phyloP scores from a whole-genome alignment of 257 asterid genomes.

The Solanum pimpinellifolium region DNA sequence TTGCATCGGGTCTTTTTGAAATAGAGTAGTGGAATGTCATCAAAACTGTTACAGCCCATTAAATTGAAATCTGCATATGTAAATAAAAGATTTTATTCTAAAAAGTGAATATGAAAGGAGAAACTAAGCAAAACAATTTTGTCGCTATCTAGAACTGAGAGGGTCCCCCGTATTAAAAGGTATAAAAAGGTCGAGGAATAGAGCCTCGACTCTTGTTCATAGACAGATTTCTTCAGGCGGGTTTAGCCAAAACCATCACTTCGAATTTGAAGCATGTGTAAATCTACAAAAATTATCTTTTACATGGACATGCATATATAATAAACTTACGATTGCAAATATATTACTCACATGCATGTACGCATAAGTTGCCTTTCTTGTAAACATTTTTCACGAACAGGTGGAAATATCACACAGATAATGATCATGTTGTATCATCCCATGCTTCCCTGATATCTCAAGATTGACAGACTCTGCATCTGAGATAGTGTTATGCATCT shows the following conservation, averaged over 20 bases:
- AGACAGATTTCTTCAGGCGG: no score
- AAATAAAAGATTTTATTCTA: neutral
- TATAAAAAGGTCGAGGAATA: neutral
- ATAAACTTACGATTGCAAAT: neutral
- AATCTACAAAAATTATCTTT: neutral
- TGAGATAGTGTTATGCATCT: neutral
- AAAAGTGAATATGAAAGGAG: neutral
- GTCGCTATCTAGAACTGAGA: neutral
- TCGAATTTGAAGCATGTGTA: neutral
- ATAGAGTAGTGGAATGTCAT: neutral
- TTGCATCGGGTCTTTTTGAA: neutral
- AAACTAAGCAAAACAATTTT: neutral
- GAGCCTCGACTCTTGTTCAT: neutral
- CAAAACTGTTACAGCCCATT: neutral
- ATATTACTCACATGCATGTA: neutral
- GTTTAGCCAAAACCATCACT: neutral
- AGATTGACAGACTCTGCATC: neutral
- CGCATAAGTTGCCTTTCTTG: neutral
- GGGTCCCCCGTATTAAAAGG: neutral
- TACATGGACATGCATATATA: neutral
- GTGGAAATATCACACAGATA: neutral
- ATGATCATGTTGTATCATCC: neutral
- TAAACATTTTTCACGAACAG: neutral
- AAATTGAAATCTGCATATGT: neutral
- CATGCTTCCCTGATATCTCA: neutral